These are phyloP conservation scores for Phaeotremella skinneri DNA, from an alignment of 768 basidiomycete genomes.

Conservation along the genomic window DNA sequence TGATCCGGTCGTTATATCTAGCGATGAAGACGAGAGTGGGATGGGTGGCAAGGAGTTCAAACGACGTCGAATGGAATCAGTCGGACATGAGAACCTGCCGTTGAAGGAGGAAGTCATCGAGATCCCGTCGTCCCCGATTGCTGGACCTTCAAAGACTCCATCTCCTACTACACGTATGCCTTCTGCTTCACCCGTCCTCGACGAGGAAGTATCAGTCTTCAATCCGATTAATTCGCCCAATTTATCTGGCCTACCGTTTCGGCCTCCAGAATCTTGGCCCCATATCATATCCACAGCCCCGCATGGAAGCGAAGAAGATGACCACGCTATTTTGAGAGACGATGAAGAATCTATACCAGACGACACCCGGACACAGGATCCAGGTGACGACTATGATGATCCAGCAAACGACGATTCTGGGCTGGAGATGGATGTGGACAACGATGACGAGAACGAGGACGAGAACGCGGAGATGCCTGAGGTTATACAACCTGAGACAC, in stretches of 20 bases:
- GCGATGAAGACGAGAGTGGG: conserved; percentile 37
- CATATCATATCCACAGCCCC: conserved; percentile 37
- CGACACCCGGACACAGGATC: conserved; percentile 14
- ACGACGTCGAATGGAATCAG: not conserved
- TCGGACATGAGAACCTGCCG: conserved; percentile 10
- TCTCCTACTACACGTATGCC: conserved; percentile 2
- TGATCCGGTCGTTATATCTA: conserved; percentile 48
- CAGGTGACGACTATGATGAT: conserved; percentile 11
- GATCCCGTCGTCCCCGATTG: conserved; percentile 3
- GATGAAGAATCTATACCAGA: conserved; percentile 13
- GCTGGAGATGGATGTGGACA: conserved; percentile 17
- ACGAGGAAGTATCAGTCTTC: not conserved
- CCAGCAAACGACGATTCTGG: conserved; percentile 25
- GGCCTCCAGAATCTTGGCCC: conserved; percentile 39
- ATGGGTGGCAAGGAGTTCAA: not conserved
- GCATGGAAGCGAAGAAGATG: conserved; percentile 1
- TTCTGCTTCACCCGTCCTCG: not conserved
- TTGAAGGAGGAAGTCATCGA: conserved; percentile 1
- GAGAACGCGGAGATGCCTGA: conserved; percentile 10
- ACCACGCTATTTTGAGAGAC: conserved; percentile 1
- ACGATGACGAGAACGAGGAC: conserved; percentile 14
- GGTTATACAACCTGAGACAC: conserved; percentile 8
- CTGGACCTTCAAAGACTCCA: conserved; percentile 8
- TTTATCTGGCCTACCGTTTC: conserved; percentile 26
- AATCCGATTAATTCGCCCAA: no score